phyloP scores from a whole-genome alignment of 2,329 filamentous ascomycete species.

The Aspergillus sp. region DNA sequence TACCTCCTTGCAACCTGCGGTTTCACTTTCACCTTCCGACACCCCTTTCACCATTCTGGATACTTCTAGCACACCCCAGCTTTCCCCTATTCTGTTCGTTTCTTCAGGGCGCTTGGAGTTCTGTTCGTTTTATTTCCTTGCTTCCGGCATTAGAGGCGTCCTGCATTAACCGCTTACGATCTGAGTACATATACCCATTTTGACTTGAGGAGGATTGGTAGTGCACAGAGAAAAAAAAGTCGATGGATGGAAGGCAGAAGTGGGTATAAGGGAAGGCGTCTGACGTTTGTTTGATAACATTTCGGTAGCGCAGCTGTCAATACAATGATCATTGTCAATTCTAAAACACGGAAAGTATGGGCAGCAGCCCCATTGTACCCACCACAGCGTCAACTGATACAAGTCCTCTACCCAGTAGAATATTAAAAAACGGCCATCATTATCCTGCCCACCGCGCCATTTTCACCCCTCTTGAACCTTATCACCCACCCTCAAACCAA shows the following conservation, averaged over 20 bases:
- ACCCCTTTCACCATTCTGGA: slow-evolving; percentile 1
- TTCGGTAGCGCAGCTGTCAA: slow-evolving; percentile 7
- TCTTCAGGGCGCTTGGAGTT: not conserved
- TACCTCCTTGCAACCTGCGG: slow-evolving; percentile 7
- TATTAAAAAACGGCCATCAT: no score
- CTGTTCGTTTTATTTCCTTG: not conserved
- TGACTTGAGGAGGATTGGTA: slow-evolving; percentile 1
- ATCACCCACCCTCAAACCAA: no score
- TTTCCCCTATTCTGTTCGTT: slow-evolving; percentile 13
- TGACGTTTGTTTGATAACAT: slow-evolving; percentile 4
- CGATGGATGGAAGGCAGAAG: not conserved
- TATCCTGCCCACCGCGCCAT: not conserved
- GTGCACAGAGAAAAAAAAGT: not conserved
- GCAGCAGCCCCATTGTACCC: not conserved
- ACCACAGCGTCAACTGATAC: not conserved
- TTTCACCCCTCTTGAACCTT: not conserved
- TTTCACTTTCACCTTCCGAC: not conserved
- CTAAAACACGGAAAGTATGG: not conserved
- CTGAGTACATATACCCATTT: slow-evolving; percentile 10
- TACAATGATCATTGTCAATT: not conserved
- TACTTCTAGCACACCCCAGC: slow-evolving; percentile 1
- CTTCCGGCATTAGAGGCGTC: slow-evolving; percentile 7
- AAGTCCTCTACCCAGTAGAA: not conserved
- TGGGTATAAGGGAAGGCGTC: slow-evolving; percentile 3
- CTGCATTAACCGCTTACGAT: not conserved